Base-by-base conservation (phyloP, 1,139 yeast genomes). In the Yueomyces sp. region DNA sequence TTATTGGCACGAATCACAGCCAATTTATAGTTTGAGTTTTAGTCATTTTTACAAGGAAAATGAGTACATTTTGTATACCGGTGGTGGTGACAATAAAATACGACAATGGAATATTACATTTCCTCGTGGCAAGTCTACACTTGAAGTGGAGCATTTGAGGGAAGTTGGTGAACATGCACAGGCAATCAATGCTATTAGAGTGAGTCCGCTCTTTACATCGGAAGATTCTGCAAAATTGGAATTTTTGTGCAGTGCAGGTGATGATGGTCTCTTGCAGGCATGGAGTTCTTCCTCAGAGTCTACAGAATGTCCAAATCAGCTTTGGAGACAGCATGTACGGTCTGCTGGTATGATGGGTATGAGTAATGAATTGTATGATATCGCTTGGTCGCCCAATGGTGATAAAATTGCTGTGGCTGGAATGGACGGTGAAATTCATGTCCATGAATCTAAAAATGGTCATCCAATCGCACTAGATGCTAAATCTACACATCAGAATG, bases 1-100 rank as follows among this genome's bases (percentile, higher is more conserved):
- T 56, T 67, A 43, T 54, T 58, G 49, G 79, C 75, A 60, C 60
- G 52, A 70, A 63, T 50, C 77, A 49, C 54, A 73, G 50, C 95
- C 98, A 0, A 83, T 91, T 3, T 93, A 89, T 60, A 74, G 89
- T 29, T 78, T 84, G 1, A 78, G 79, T 48, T 81, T 86, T 96
- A 87, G 60, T 85, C 85, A 1, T 48, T 29, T 19, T 33, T 45
- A 1, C 28, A 38, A 33, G 19, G 32, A 34, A 9, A 48, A 42
- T 25, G 41, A 39, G 4, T 44, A 54, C 11, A 69, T 91, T 38
- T 65, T 91, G 36, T 91, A 80, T 3, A 91, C 97, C 0, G 95
- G 87, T 0, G 98, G 98, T 12, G 97, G 97, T 36, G 98, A 91
- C 59, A 85, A 84, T 57, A 84, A 84, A 54, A 80, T 87, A 11